Base-by-base conservation (phyloP, 805 yeast species). In the Saturnispora diversa region DNA sequence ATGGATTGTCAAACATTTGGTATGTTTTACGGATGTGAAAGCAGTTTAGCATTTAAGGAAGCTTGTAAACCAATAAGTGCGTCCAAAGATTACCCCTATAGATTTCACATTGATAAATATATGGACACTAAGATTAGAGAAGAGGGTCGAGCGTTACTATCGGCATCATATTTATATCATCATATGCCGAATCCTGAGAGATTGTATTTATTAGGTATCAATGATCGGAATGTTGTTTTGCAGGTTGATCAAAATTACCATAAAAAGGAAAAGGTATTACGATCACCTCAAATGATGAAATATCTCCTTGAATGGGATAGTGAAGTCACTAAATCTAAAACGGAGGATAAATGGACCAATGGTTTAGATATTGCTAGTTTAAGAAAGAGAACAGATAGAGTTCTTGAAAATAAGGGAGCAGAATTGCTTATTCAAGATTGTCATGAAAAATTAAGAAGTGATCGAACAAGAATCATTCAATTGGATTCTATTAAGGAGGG, bases 131-230 rank as follows among this genome's bases (percentile, higher is more conserved):
- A 49, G 21, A 40, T 62, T 16, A 49, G 61, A 5, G 56, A 48
- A 23, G 59, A 54, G 10, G 62, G 63, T 1, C 50, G 70, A 25
- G 40, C 51, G 4, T 44, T 59, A 2, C 43, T 60, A 39, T 70
- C 70, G 0, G 60, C 61, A 1, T 51, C 54, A 15, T 66, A 63
- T 45, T 43, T 69, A 13, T 46, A 55, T 17, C 50, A 55, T 37
- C 15, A 48, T 2, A 57, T 62, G 21, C 58, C 65, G 1, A 46
- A 52, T 1, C 67, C 73, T 2, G 44, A 56, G 3, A 48, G 64
- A 34, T 40, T 55, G 2, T 41, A 40, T 21, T 28, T 54, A 16
- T 8, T 45, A 15, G 44, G 46, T 23, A 42, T 52, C 27, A 40
- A 42, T 5, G 39, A 45, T 9, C 34, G 35, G 5, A 33, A 38